Base-by-base conservation (phyloP, 1,284 basidiomycete genomes). In the Wallemia ichthyophaga region DNA sequence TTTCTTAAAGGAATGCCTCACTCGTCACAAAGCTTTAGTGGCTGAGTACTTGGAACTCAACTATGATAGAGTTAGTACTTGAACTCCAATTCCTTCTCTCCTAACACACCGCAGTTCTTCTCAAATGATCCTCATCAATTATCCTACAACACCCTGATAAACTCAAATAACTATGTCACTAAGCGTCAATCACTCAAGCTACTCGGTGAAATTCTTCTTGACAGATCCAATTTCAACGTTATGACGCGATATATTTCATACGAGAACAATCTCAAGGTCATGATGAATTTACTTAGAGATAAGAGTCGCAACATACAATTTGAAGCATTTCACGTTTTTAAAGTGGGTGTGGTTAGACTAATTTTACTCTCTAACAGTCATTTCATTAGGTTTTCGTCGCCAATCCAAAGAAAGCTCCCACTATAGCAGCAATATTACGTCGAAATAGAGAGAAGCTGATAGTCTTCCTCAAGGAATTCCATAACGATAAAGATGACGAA, bases 301-400 rank as follows among this genome's bases (percentile, higher is more conserved):
- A 89, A 89, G 75, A 92, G 87, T 75, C 86, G 88, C 75, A 96
- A 99, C 70, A 98, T 99, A 59, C 92, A 99, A 71, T 98, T 96
- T 62, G 92, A 99, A 70, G 92, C 92, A 1, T 99, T 99, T 72
- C 94, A 98, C 66, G 94, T 99, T 28, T 99, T 99, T 79, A 99
- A 98, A 78, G 92, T 91, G 61, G 58, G 73, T 65, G 60, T 13
- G 59, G 23, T 25, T 27, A 33, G 21, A 25, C n/a, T 61, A 9
- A 26, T 21, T 28, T 57, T 17, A 9, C 53, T 31, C 23, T n/a
- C 56, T 13, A 25, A 25, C 57, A 11, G 23, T 27, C 32, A 53
- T n/a, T n/a, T 13, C 15, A 26, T 2, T 58, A 88, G 86, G 85
- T 95, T 2, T 99, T 99, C 66, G 92, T 98, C 32, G 92, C 94